Percentiles rank a stretch among this genome's conserved stretches.
Conservation (phyloP, 768 basidiomycete species). For the Xerocomellus intermedius region DNA sequence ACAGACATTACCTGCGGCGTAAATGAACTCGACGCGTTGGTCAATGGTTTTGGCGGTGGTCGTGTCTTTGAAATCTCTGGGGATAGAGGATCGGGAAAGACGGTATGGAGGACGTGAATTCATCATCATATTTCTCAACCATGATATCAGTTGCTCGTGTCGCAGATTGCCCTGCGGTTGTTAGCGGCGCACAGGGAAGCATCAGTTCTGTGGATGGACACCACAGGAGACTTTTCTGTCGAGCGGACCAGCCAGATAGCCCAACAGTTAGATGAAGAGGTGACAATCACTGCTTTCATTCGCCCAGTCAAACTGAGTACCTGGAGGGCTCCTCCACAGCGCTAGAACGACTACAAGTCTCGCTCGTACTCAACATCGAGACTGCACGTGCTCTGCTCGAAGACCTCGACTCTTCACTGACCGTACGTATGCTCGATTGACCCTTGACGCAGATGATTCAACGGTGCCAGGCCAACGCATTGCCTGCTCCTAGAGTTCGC, state of each 20-base stretch:
- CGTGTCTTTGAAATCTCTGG: conserved; percentile 71
- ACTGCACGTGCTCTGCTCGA: conserved; percentile 51
- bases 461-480: conserved; percentile 9
- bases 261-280: conserved; percentile 23
- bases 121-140: conserved; percentile 1
- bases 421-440: conserved; percentile 20
- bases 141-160: conserved; percentile 52
- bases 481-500: conserved; percentile 26
- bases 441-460: conserved; percentile 1
- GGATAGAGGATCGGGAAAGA: conserved; percentile 62
- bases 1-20: conserved; percentile 37
- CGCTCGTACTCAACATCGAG: conserved; percentile 58
- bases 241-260: conserved; percentile 45
- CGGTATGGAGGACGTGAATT: conserved; percentile 42
- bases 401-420: conserved; percentile 33
- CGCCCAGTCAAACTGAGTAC: conserved; percentile 3
- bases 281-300: conserved; percentile 16
- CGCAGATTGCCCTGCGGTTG: conserved; percentile 57
- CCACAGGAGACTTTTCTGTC: conserved; percentile 61
- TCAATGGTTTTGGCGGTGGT: conserved; percentile 48
- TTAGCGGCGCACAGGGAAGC: conserved; percentile 40
- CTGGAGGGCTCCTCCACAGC: conserved; percentile 31
- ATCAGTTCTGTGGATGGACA: conserved; percentile 68
- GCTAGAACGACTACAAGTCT: conserved; percentile 58
- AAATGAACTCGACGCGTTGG: conserved; percentile 48